These are phyloP conservation scores for Telfairia occidentalis DNA, from an alignment of 331 rosid species.

Conservation along the genomic window DNA sequence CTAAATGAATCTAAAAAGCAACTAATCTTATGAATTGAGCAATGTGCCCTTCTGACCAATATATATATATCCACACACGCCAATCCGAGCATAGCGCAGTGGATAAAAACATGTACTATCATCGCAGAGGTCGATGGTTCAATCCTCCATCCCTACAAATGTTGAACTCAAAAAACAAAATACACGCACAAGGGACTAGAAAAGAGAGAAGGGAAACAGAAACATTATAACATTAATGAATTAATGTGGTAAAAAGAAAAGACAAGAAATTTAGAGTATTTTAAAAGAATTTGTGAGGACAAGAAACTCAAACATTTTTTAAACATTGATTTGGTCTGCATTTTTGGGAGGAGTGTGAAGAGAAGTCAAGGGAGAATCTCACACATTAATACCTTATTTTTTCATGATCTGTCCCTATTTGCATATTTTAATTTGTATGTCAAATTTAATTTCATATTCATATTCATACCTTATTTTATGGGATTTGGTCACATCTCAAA, in stretches of 20 bases:
- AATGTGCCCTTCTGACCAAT: no score
- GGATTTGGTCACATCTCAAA: conserved; percentile 7
- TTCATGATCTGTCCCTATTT: not conserved
- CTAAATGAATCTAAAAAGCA: no score
- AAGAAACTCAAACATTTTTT: not conserved
- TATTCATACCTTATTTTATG: conserved; percentile 6
- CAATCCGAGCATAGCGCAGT: no score
- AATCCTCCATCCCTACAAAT: no score
- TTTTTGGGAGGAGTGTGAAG: conserved; percentile 11
- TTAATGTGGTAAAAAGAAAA: not conserved
- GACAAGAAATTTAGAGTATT: not conserved
- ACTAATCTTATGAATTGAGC: no score
- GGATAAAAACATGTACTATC: no score
- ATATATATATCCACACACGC: no score
- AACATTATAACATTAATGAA: not conserved
- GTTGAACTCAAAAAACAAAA: no score
- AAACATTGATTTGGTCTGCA: conserved; percentile 5
- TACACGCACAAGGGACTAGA: no score
- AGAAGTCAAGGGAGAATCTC: conserved; percentile 37
- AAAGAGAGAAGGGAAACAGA: no score
- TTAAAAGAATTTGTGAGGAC: not conserved
- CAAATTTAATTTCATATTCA: not conserved
- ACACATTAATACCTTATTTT: conserved; percentile 19
- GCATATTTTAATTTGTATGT: not conserved
- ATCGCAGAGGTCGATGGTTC: no score